These are phyloP conservation scores for Trapa bicornis DNA, from an alignment of 345 rosid genomes.

Conservation along the genomic window DNA sequence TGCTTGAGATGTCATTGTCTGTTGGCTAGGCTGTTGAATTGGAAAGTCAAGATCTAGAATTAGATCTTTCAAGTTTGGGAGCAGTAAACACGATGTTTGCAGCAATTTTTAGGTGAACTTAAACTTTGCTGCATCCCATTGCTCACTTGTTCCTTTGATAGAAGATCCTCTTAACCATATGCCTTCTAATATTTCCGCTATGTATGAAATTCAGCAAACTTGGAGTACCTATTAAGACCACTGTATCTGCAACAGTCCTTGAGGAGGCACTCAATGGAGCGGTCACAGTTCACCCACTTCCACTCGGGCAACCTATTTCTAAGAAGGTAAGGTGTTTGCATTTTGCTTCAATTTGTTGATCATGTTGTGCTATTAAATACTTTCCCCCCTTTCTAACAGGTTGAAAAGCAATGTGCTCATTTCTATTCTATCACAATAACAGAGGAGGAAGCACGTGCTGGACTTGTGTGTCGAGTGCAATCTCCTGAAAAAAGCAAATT, in stretches of 20 bases:
- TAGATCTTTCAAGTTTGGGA: slow-evolving; percentile 95
- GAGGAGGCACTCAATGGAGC: slow-evolving; percentile 92
- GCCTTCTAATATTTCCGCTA: background rate
- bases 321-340: slow-evolving; percentile 46
- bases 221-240: slow-evolving; percentile 97
- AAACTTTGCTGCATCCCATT: background rate
- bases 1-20: slow-evolving; percentile 8
- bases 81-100: slow-evolving; percentile 93
- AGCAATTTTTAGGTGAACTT: slow-evolving; percentile 70
- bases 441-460: slow-evolving; percentile 80
- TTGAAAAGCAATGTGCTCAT: slow-evolving; percentile 97
- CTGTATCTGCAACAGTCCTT: slow-evolving; percentile 84
- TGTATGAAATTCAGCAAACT: slow-evolving; percentile 56
- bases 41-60: slow-evolving; percentile 76
- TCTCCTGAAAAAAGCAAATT: slow-evolving; percentile 97
- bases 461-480: slow-evolving; percentile 82
- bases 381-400: slow-evolving; percentile 39
- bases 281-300: slow-evolving; percentile 52
- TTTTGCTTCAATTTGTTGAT: slow-evolving; percentile 10
- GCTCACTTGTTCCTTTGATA: background rate
- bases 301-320: slow-evolving; percentile 48
- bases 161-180: background rate
- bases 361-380: slow-evolving; percentile 9
- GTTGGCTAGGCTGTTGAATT: slow-evolving; percentile 54
- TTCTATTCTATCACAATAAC: slow-evolving; percentile 78